Conservation (phyloP, 352 stramenopile species). For the Aphanomyces euteiches region DNA sequence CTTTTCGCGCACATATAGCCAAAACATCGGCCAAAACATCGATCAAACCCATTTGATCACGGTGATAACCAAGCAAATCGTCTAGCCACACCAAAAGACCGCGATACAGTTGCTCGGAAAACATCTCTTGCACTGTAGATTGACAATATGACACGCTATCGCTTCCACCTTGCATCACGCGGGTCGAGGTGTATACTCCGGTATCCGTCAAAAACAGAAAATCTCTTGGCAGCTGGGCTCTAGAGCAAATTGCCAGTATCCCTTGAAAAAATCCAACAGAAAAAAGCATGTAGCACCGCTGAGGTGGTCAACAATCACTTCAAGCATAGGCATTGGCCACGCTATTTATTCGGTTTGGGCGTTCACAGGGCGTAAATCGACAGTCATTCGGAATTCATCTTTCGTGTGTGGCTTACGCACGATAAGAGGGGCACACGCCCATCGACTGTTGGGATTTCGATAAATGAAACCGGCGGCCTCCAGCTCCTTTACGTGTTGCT, state of each 20-base stretch:
- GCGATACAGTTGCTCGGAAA: background rate
- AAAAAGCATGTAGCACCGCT: conserved; percentile 7
- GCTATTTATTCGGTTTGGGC: conserved; percentile 27
- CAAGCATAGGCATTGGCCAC: conserved; percentile 30
- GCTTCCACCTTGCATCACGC: conserved; percentile 11
- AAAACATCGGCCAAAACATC: conserved; percentile 21
- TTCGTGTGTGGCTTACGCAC: conserved; percentile 26
- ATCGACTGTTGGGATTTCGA: background rate
- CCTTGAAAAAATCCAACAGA: conserved; percentile 34
- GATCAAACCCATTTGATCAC: conserved; percentile 23
- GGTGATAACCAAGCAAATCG: conserved; percentile 26
- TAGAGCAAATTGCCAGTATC: conserved; percentile 34
- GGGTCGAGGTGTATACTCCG: conserved; percentile 20
- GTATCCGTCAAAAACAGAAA: conserved; percentile 29
- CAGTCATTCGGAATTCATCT: conserved; percentile 27
- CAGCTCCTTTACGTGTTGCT: conserved; percentile 12
- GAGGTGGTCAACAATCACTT: conserved; percentile 25
- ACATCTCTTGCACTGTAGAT: conserved; percentile 1
- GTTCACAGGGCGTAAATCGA: conserved; percentile 31
- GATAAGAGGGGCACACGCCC: conserved; percentile 30
- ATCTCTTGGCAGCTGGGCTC: conserved; percentile 27
- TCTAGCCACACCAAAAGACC: conserved; percentile 13
- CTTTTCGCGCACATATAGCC: background rate
- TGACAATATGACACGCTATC: conserved; percentile 17
- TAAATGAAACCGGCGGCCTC: conserved; percentile 14